phyloP scores from a whole-genome alignment of 2,329 filamentous ascomycete genomes.

The Aspergillus versicolor region DNA sequence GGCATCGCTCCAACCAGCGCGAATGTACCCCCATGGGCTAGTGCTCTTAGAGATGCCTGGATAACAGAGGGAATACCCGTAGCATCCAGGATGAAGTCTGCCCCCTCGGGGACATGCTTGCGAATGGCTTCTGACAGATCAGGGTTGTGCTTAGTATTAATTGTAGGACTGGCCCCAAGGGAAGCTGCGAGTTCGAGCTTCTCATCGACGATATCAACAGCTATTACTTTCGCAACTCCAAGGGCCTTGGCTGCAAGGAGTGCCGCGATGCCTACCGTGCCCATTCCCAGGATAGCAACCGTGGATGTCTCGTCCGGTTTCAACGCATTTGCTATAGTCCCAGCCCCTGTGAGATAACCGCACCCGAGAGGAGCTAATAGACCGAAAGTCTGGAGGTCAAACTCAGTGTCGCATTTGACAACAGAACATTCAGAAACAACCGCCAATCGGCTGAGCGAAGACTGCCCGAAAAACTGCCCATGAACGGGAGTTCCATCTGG shows the following conservation, averaged over 20 bases:
- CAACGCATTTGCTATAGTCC: constrained; percentile 31
- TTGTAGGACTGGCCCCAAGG: constrained; percentile 44
- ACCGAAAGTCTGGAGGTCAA: constrained; percentile 18
- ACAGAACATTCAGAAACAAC: constrained; percentile 30
- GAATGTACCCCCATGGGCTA: constrained; percentile 1
- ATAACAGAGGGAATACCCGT: not conserved
- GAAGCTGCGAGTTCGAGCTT: constrained; percentile 48
- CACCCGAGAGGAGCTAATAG: constrained; percentile 32
- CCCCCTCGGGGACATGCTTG: not conserved
- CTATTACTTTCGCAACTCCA: constrained; percentile 45
- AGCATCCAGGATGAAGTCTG: constrained; percentile 6
- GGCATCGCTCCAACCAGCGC: constrained; percentile 3
- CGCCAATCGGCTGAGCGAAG: constrained; percentile 32
- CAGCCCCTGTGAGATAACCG: constrained; percentile 34
- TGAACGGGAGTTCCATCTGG: constrained; percentile 16
- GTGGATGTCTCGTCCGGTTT: constrained; percentile 20
- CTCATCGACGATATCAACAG: constrained; percentile 52
- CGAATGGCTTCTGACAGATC: not conserved
- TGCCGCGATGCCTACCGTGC: constrained; percentile 53
- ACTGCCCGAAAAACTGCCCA: constrained; percentile 39
- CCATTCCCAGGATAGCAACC: constrained; percentile 32
- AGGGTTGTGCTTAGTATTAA: not conserved
- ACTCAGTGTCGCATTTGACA: constrained; percentile 24
- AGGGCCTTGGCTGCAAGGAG: constrained; percentile 54
- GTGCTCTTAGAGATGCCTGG: not conserved